Percentiles rank a stretch among this genome's conserved stretches.
phyloP scores from a whole-genome alignment of 1,139 yeast genomes.

The Scheffersomyces insectosa region DNA sequence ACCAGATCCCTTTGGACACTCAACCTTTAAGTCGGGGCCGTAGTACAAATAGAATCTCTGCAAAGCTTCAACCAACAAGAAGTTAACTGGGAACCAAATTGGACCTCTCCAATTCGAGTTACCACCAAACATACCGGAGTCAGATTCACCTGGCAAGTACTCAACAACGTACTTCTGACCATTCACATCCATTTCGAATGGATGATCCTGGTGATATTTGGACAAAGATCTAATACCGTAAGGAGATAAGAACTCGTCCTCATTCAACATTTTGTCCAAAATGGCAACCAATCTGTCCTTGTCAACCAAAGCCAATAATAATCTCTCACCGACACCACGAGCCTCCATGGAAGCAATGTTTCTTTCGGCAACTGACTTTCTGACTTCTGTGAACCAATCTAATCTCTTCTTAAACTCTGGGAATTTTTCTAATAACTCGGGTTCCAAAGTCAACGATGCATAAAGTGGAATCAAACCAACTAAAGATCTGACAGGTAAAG shows the following conservation, averaged over 20 bases:
- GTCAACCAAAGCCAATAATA: slow-evolving; percentile 78
- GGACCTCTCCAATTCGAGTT: slow-evolving; percentile 99
- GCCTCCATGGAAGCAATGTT: slow-evolving; percentile 87
- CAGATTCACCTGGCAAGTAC: slow-evolving; percentile 91
- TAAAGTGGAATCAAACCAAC: slow-evolving; percentile 93
- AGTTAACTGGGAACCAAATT: slow-evolving; percentile 97
- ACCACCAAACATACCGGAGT: slow-evolving; percentile 95
- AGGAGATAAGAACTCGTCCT: slow-evolving; percentile 80
- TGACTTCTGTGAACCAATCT: slow-evolving; percentile 81
- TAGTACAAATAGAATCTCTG: slow-evolving; percentile 89
- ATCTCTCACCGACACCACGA: slow-evolving; percentile 85
- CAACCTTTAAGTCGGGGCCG: slow-evolving; percentile 83
- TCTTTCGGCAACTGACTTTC: slow-evolving; percentile 73
- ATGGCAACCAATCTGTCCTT: slow-evolving; percentile 79
- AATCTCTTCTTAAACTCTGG: slow-evolving; percentile 85
- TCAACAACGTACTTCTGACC: slow-evolving; percentile 74
- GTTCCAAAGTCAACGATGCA: slow-evolving; percentile 89
- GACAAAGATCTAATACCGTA: slow-evolving; percentile 91
- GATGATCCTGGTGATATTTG: slow-evolving; percentile 82
- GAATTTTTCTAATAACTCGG: slow-evolving; percentile 74
- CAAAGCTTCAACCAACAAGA: slow-evolving; percentile 81
- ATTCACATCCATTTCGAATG: slow-evolving; percentile 83
- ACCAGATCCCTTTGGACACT: slow-evolving; percentile 90
- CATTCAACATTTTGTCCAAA: slow-evolving; percentile 82
- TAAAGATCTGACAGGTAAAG: slow-evolving; percentile 83